Evolutionary conservation across 2,329 filamentous ascomycete genomes (phyloP), one percentile per base, ranked within the genome.

Genomic region (Phaeosphaeria sp.): DNA sequence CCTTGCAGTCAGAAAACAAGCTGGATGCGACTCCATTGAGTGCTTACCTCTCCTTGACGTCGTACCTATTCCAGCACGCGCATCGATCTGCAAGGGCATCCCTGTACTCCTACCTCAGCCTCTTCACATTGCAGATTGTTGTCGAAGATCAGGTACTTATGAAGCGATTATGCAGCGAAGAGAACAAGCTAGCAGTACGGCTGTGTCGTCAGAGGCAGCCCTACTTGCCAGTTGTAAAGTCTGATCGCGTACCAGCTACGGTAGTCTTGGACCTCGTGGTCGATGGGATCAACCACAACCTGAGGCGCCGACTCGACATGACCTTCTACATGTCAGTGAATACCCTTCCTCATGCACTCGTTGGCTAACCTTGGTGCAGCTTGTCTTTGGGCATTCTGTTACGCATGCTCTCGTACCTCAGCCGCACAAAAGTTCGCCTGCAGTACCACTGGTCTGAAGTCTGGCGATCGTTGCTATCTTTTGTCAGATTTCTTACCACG

Each of bases 401-500:
- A 54, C 89, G 94, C 44, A 83, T 96, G 51, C 85, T 98, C 39
- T 92, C 92, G 6, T 91, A 94, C 73, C 85, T 98, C 41, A 92
- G 91, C 46, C 89, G 90, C 63, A 91, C 90, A 49, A 89, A 92
- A 68, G 93, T 89, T 30, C 90, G 95, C 33, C 83, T 98, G 18
- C 59, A 83, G 17, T 97, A 97, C 75, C 95, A 99, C 79, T 99
- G 95, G 95, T 89, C 92, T 1, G 93, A 98, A 70, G 85, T 99
- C 25, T 99, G 97, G 87, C 89, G 93, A 50, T 91, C 91, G 1
- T 83, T 99, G 3, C 85, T 98, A 11, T 90, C 92, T 5, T 88
- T 99, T 21, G 88, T 97, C 63, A 90, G 92, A 44, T 99, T 99
- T 80, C 83, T 98, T 46, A 92, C 90, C 2, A 93, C 90, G 23